phyloP scores from a whole-genome alignment of 495 filamentous ascomycete genomes.

The Lasiosphaeriaceae sp. region DNA sequence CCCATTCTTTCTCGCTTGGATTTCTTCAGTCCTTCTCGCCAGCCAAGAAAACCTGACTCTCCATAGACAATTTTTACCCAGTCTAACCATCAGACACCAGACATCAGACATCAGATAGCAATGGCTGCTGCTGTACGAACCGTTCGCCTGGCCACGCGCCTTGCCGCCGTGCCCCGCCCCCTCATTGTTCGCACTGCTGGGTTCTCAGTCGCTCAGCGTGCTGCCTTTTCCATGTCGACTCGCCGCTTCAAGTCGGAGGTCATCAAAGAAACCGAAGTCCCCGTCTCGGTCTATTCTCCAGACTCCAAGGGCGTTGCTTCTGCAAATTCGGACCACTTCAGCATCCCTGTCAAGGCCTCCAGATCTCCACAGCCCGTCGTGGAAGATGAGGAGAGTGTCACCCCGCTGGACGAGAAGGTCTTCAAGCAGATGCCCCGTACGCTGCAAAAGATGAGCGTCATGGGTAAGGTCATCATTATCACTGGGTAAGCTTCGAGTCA shows the following conservation, averaged over 20 bases:
- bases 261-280: slow-evolving; percentile 47
- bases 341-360: slow-evolving; percentile 69
- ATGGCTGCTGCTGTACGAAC: slow-evolving; percentile 40
- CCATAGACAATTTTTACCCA: not conserved
- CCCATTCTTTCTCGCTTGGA: not conserved
- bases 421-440: slow-evolving; percentile 52
- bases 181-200: slow-evolving; percentile 13
- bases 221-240: slow-evolving; percentile 36
- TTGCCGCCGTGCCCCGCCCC: slow-evolving; percentile 32
- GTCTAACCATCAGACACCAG: not conserved
- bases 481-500: slow-evolving; percentile 55
- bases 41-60: not conserved
- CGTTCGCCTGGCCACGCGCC: slow-evolving; percentile 30
- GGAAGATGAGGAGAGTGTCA: slow-evolving; percentile 31
- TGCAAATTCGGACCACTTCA: slow-evolving; percentile 60
- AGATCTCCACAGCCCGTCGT: slow-evolving; percentile 25
- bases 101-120: slow-evolving; percentile 6
- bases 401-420: slow-evolving; percentile 40
- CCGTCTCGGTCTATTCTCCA: slow-evolving; percentile 44
- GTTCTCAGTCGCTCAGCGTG: slow-evolving; percentile 23
- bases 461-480: slow-evolving; percentile 65
- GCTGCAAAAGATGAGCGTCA: slow-evolving; percentile 60
- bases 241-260: slow-evolving; percentile 41
- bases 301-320: slow-evolving; percentile 39
- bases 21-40: slow-evolving; percentile 3